Base-by-base conservation (phyloP, 2,329 filamentous ascomycete species). In the Emericellopsis cladophorae region DNA sequence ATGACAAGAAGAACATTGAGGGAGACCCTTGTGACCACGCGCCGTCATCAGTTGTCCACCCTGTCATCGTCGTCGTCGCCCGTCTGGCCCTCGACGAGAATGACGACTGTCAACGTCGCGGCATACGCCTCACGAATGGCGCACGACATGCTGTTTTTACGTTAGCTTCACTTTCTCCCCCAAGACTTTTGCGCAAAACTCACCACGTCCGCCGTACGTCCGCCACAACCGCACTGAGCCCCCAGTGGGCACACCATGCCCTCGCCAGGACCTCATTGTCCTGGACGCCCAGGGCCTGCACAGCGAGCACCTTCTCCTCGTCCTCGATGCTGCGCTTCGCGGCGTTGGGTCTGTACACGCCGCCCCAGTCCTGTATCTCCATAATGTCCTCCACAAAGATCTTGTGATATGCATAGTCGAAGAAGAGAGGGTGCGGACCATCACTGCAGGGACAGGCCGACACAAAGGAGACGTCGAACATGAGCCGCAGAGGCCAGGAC, bases 231-330 rank as follows among this genome's bases (percentile, higher is more conserved):
- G 83, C 82, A 52, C 72, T 79, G 50, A 85, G 59, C 3, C 83
- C 83, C 74, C 81, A 84, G 51, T 85, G 79, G 42, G 80, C 74
- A 55, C 82, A 87, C 83, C 83, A 88, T 7, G 83, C 81, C 46
- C 83, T 66, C 1, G 79, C 82, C 50, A 88, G 70, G 4, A 86
- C 82, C 57, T 87, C 83, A 48, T 87, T 86, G 56, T 87, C 83
- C 38, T 67, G 66, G 18, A 82, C 80, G 1, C 83, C 83, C 54
- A 84, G 79, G 1, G 81, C 79, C 59, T 87, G 80, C 12, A 87
- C 69, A 5, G 81, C 78, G 8, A 88, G 64, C 4, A 88, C 81
- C 49, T 74, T 73, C 48, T 82, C 80, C 22, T 75, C 64, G 41
- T 79, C 74, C 15, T 68, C 62, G 12, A 66, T 61, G 12, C 65